phyloP scores from a whole-genome alignment of 2,329 filamentous ascomycete species.

The Neocatenulostroma microsporum region DNA sequence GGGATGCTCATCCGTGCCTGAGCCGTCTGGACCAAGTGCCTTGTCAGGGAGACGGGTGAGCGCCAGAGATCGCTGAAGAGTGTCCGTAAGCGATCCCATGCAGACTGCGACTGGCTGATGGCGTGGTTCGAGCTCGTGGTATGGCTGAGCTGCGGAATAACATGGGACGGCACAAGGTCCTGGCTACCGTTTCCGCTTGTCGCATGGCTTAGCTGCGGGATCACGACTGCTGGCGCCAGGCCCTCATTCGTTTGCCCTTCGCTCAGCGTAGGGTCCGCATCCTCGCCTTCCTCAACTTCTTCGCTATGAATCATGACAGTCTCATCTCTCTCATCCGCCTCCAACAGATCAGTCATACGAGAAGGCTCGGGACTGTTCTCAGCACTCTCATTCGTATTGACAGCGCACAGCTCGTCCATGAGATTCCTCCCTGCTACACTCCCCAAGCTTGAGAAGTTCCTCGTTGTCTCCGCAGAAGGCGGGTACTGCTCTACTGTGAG shows the following conservation, averaged over 20 bases:
- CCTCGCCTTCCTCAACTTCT: slow-evolving; percentile 2
- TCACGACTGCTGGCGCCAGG: too few species aligned
- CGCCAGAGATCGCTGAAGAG: slow-evolving; percentile 23
- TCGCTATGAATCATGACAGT: slow-evolving; percentile 3
- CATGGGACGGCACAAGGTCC: too few species aligned
- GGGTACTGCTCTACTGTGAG: slow-evolving; percentile 4
- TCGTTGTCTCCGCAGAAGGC: slow-evolving; percentile 9
- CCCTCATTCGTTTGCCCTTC: too few species aligned
- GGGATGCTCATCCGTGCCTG: slow-evolving; percentile 23
- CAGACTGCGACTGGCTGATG: too few species aligned
- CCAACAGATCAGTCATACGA: background rate
- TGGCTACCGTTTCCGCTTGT: too few species aligned
- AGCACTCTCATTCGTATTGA: slow-evolving; percentile 7
- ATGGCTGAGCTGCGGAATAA: too few species aligned
- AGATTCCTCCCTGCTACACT: slow-evolving; percentile 25
- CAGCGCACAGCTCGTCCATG: slow-evolving; percentile 28
- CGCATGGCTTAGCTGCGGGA: too few species aligned
- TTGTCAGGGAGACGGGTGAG: slow-evolving; percentile 25
- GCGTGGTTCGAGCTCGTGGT: too few species aligned
- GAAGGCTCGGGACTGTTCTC: background rate
- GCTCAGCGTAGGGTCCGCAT: slow-evolving; percentile 2
- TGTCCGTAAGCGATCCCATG: slow-evolving; percentile 16
- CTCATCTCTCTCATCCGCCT: background rate
- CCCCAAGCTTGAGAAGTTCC: slow-evolving; percentile 20
- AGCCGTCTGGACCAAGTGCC: slow-evolving; percentile 23